Base-by-base conservation (phyloP, 1,284 basidiomycete species). In the Ceratobasidium theobromae region DNA sequence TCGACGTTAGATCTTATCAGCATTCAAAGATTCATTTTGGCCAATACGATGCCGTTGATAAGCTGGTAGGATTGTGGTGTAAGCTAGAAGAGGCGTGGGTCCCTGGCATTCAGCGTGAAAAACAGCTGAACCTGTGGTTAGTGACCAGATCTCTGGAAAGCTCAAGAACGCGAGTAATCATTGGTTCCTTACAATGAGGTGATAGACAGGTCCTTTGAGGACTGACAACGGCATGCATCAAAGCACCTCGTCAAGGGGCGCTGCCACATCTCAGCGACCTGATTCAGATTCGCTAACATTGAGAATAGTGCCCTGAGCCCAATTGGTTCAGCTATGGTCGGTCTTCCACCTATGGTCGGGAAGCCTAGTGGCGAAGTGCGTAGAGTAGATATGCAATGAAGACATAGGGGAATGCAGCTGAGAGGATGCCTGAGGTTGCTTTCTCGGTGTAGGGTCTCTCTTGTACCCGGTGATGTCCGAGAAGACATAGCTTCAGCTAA, bases 301-400 rank as follows among this genome's bases (percentile, higher is more conserved):
- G 43, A 62, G 32, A 62, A 51, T 8, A 45, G 57, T 12, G n/a
- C 33, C 33, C 35, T 51, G 30, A 46, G 21, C 23, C 48, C 18
- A 60, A 25, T 28, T n/a, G 23, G 46, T 25, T 35, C 46, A 62
- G 40, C 28, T 51, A 49, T 30, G 9, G 35, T 9, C 28, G 30
- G 25, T 16, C 30, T 32, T 38, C 25, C 9, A 51, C 48, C 49
- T n/a, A 62, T 38, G 35, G 46, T 38, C 1, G 9, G 25, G 33
- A n/a, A 43, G 45, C 45, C 40, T 51, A n/a, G n/a, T 51, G 46
- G 33, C 43, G 48, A 62, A 62, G 46, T 45, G 23, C 45, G 46
- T 27, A 49, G 45, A 62, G 48, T 46, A 51, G 49, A 62, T 45
- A 46, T 27, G 45, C 57, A 62, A 62, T 62, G 46, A 38, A 40